A percentile compares a stretch with the other conserved stretches of the same genome.
Conservation (phyloP, 139 green algal species). For the Picochlorum sp. region DNA sequence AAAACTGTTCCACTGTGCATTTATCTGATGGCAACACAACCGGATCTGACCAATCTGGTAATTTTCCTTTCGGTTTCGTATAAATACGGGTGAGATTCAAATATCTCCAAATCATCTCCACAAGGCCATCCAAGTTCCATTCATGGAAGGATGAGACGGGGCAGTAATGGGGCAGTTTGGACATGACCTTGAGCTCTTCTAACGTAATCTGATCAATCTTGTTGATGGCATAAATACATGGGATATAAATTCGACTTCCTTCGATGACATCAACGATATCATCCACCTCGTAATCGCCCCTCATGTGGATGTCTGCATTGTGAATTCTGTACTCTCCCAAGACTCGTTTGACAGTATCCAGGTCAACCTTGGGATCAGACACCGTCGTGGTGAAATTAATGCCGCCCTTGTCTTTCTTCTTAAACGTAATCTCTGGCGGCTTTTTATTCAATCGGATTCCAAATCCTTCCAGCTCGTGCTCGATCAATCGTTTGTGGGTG, state of each 20-base stretch:
- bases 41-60: slow-evolving; percentile 95
- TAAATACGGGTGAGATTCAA: slow-evolving; percentile 86
- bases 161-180: slow-evolving; percentile 92
- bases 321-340: slow-evolving; percentile 80
- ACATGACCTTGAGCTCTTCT: slow-evolving; percentile 87
- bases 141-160: slow-evolving; percentile 84
- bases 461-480: slow-evolving; percentile 88
- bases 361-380: slow-evolving; percentile 63
- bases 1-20: slow-evolving; percentile 88
- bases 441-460: slow-evolving; percentile 95
- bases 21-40: slow-evolving; percentile 66
- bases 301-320: slow-evolving; percentile 89
- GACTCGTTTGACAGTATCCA: slow-evolving; percentile 83
- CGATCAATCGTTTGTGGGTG: slow-evolving; percentile 91
- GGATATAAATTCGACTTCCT: slow-evolving; percentile 89
- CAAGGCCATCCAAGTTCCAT: slow-evolving; percentile 87
- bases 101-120: slow-evolving; percentile 97
- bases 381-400: slow-evolving; percentile 60
- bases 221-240: slow-evolving; percentile 95
- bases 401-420: slow-evolving; percentile 92
- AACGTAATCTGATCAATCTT: slow-evolving; percentile 90
- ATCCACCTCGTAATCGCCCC: slow-evolving; percentile 76
- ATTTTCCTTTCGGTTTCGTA: slow-evolving; percentile 89
- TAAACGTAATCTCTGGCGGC: slow-evolving; percentile 85
- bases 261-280: slow-evolving; percentile 98